Conservation (phyloP, 2,329 filamentous ascomycete species). For the Thelonectria blattea region DNA sequence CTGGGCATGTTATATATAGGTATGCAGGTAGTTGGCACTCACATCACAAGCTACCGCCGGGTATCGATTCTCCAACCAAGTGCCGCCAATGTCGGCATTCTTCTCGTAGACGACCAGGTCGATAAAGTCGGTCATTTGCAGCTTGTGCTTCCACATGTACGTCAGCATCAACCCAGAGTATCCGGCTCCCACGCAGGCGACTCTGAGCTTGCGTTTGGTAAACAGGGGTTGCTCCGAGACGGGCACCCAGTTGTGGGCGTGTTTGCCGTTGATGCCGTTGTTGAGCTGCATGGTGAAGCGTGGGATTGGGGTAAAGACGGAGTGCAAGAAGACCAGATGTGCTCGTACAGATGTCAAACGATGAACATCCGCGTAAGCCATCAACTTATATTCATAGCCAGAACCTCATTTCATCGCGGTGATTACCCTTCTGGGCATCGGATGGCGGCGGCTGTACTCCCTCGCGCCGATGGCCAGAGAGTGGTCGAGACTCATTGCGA, state of each 20-base stretch:
- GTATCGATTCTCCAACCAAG: constrained; percentile 25
- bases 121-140: neutral
- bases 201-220: constrained; percentile 5
- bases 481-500: too few species aligned
- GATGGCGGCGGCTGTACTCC: too few species aligned
- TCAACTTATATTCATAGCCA: too few species aligned
- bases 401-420: too few species aligned
- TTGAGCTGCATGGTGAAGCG: neutral
- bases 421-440: too few species aligned
- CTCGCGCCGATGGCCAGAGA: too few species aligned
- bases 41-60: constrained; percentile 23
- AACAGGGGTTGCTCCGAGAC: neutral
- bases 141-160: constrained; percentile 9
- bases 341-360: too few species aligned
- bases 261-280: neutral
- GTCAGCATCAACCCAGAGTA: constrained; percentile 13
- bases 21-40: too few species aligned
- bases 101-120: constrained; percentile 25
- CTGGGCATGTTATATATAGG: too few species aligned
- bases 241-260: constrained; percentile 1
- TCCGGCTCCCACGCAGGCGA: constrained; percentile 18
- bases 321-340: too few species aligned
- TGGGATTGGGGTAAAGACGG: too few species aligned
- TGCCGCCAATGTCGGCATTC: constrained; percentile 24
- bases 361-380: too few species aligned